Evolutionary conservation across 2,329 filamentous ascomycete species (phyloP).

Genomic region (Tolypocladium ovalisporum): DNA sequence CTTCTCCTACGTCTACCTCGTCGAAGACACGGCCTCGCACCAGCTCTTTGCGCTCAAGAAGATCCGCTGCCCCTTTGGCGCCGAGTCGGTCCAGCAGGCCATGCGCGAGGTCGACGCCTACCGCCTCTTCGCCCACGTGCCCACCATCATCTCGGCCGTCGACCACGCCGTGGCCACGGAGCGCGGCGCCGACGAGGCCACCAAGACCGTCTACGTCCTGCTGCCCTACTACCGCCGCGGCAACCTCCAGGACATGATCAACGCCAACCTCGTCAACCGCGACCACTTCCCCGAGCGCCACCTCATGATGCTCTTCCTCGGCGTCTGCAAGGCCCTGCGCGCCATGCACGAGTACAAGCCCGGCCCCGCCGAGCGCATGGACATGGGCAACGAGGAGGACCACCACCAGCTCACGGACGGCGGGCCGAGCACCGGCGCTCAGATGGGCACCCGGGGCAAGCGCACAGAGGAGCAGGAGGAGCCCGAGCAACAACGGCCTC

Average conservation of each 20-base stretch:
- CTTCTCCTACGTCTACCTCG: conserved; percentile 98
- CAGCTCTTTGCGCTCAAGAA: conserved; percentile 94
- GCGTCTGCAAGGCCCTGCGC: conserved; percentile 78
- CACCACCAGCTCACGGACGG: conserved; percentile 7
- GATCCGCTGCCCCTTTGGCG: conserved; percentile 95
- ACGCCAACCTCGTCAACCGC: conserved; percentile 95
- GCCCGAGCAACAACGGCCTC: conserved; percentile 64
- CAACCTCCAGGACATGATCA: conserved; percentile 96
- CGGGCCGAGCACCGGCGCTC: not conserved
- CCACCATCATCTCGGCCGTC: conserved; percentile 76
- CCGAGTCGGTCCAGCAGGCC: conserved; percentile 88
- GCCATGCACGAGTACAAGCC: conserved; percentile 80
- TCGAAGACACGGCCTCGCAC: conserved; percentile 77
- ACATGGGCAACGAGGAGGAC: conserved; percentile 34
- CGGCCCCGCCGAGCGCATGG: conserved; percentile 37
- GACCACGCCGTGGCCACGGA: conserved; percentile 77
- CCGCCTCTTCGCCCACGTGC: conserved; percentile 70
- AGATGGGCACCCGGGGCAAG: conserved; percentile 25
- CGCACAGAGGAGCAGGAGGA: conserved; percentile 56
- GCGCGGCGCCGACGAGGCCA: conserved; percentile 47
- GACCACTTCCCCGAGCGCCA: conserved; percentile 78
- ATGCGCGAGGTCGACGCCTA: conserved; percentile 98
- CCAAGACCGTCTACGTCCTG: conserved; percentile 94
- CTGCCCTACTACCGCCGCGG: conserved; percentile 91
- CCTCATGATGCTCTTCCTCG: conserved; percentile 82